Evolutionary conservation across 176 grass and related monocot species (phyloP).

Genomic region (Elymus sibiricus): DNA sequence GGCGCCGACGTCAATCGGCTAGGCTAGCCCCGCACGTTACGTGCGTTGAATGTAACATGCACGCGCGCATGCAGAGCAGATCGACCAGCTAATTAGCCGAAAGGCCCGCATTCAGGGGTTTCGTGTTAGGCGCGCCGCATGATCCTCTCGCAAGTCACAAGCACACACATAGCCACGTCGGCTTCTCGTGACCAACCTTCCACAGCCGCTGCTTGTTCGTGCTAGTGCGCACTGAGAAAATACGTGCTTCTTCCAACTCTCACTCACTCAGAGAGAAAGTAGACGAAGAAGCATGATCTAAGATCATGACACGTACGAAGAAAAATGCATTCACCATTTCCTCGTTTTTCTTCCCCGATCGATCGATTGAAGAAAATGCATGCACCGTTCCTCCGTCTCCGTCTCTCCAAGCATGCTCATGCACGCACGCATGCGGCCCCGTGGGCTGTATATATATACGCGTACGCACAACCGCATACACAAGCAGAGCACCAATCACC

Average conservation of each 20-base stretch:
- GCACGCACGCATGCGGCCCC: background rate
- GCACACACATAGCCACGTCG: too few relatives aligned
- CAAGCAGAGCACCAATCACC: background rate
- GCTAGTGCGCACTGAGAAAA: background rate
- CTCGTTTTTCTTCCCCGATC: background rate
- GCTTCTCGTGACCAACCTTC: background rate
- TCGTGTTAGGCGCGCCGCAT: background rate
- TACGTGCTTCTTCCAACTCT: too few relatives aligned
- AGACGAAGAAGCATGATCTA: too few relatives aligned
- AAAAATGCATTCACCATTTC: background rate
- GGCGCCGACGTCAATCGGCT: background rate
- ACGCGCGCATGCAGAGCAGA: background rate
- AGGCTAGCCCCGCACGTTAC: background rate
- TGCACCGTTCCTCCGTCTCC: background rate
- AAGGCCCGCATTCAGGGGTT: background rate
- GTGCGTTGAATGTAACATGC: background rate
- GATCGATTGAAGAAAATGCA: background rate
- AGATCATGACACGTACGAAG: background rate
- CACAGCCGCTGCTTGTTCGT: background rate
- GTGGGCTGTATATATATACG: background rate
- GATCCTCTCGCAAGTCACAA: background rate
- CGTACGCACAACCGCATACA: background rate
- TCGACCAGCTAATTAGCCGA: background rate
- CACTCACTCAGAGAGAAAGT: too few relatives aligned
- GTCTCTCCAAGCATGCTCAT: background rate